Base-by-base conservation (phyloP, 1,139 yeast genomes). In the Pichia sp. region DNA sequence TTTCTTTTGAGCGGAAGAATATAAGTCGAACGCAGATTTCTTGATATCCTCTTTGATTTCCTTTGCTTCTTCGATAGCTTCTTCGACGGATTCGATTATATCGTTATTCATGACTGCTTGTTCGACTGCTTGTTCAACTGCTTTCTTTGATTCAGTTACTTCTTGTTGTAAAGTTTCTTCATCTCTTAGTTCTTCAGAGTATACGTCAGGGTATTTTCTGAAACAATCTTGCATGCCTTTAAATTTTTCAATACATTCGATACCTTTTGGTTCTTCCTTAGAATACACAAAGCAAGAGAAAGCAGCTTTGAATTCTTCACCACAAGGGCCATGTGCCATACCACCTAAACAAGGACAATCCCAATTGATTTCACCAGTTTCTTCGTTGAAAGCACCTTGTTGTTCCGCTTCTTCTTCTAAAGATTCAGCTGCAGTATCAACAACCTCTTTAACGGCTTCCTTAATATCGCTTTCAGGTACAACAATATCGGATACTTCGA, bases 281-380 rank as follows among this genome's bases (percentile, higher is more conserved):
- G 97, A 88, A 69, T 84, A 89, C 31, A 93, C 91, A 59, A 93
- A 93, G 64, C 99, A 93, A 9, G 96, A 74, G 61, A 93, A 93
- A 0, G 98, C 97, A 44, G 77, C 91, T 69, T 91, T 89, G 71
- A 89, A 91, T 66, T 91, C 96, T 60, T 85, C 95, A 43, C 98
- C 98, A 66, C 98, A 89, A 45, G 98, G 96, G 0, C 98, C 98
- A 50, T 88, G 73, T 34, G 98, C 97, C 97, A 91, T 91, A 39
- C 98, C 98, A 32, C 98, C 98, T 46, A 93, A 71, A 66, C 99
- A 93, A n/a, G 98, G 96, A 63, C 99, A 93, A 60, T 93, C 98
- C 99, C 99, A 93, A 77, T 93, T 91, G 65, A 93, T 93, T 63
- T 91, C 98, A 31, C 98, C 98, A 6, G 99, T 91, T 56, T 85